These are phyloP conservation scores for Xerocomus nothofagi DNA, from an alignment of 1,284 basidiomycete genomes.

Conservation along the genomic window DNA sequence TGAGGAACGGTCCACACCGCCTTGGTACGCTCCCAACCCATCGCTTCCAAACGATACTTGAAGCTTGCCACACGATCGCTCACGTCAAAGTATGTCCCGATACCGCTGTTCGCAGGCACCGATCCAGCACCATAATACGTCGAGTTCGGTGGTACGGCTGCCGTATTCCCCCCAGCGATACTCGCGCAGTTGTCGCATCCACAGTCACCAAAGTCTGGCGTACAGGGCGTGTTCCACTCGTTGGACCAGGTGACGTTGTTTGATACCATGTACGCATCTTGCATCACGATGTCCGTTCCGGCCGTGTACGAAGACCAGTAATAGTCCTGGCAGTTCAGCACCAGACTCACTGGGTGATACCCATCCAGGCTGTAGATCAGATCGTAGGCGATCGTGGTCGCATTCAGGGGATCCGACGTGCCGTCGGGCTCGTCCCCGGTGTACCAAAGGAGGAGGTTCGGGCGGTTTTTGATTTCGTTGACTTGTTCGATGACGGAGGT, in stretches of 20 bases:
- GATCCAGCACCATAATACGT: conserved; percentile 14
- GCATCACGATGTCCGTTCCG: conserved; percentile 63
- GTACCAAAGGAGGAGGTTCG: conserved; percentile 75
- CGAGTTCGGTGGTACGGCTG: conserved; percentile 28
- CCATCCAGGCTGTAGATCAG: conserved; percentile 68
- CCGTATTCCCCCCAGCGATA: conserved; percentile 24
- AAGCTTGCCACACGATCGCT: conserved; percentile 65
- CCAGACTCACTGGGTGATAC: conserved; percentile 74
- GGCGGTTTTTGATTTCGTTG: conserved; percentile 59
- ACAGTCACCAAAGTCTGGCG: conserved; percentile 64
- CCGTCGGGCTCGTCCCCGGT: conserved; percentile 78
- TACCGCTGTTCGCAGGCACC: conserved; percentile 32
- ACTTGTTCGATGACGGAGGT: conserved; percentile 66
- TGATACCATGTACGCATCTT: conserved; percentile 59
- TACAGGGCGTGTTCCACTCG: conserved; percentile 54
- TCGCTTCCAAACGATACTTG: conserved; percentile 52
- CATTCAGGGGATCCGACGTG: conserved; percentile 61
- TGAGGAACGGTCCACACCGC: conserved; percentile 77
- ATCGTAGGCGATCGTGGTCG: conserved; percentile 56
- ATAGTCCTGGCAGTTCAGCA: conserved; percentile 74
- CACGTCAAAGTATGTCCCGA: conserved; percentile 50
- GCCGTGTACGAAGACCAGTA: conserved; percentile 57
- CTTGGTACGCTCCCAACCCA: conserved; percentile 56
- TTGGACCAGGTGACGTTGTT: conserved; percentile 69
- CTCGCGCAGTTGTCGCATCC: conserved; percentile 59